These are phyloP conservation scores for Botrytis byssoidea DNA, from an alignment of 2,329 filamentous ascomycete species.

Conservation along the genomic window DNA sequence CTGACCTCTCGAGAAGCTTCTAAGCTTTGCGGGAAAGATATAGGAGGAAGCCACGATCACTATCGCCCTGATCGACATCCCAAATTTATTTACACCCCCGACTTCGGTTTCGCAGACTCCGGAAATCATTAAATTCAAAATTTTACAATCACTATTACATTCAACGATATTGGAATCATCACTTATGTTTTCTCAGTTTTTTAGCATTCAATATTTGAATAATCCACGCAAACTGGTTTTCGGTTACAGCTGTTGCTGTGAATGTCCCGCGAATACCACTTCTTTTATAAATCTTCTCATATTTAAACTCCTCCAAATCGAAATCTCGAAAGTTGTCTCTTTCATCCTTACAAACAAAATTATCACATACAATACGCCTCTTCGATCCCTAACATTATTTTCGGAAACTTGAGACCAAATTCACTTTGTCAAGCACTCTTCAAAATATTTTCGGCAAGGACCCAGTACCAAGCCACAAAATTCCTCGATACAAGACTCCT, in stretches of 20 bases:
- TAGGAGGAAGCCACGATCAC: neutral
- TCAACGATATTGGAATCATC: neutral
- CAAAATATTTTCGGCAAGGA: neutral
- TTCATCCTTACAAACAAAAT: neutral
- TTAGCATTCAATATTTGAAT: neutral
- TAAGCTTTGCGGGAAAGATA: neutral
- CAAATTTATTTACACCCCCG: no score
- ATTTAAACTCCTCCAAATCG: neutral
- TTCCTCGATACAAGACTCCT: neutral
- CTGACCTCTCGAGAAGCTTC: neutral
- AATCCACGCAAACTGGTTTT: neutral
- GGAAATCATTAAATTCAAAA: neutral
- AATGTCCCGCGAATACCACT: neutral
- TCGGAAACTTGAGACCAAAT: neutral
- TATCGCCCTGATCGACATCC: neutral
- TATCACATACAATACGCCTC: neutral
- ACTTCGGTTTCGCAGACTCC: neutral
- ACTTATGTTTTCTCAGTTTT: neutral
- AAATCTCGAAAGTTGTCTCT: neutral
- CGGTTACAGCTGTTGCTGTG: neutral
- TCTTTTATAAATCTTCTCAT: neutral
- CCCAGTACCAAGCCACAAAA: neutral
- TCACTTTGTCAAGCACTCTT: neutral
- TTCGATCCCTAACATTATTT: neutral
- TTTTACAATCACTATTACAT: neutral